Evolutionary conservation across 495 filamentous ascomycete species (phyloP).

Genomic region (Cercophora newfieldiana): DNA sequence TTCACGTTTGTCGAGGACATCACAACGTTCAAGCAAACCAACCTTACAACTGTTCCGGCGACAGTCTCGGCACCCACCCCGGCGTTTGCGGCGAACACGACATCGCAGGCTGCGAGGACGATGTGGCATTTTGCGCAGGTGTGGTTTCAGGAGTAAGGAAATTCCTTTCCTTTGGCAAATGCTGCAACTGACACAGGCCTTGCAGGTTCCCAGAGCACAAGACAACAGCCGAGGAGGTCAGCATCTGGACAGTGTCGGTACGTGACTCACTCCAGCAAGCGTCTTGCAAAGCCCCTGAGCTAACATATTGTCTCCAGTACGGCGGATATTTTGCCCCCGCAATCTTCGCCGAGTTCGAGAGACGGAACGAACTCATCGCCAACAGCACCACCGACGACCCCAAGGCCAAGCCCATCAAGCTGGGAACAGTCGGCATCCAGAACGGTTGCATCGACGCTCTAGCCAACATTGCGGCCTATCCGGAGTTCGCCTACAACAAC

Average conservation of each 20-base stretch:
- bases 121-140: constrained; percentile 63
- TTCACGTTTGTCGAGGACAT: constrained; percentile 11
- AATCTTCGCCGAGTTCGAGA: constrained; percentile 45
- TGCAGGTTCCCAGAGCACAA: constrained; percentile 56
- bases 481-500: constrained; percentile 68
- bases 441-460: constrained; percentile 75
- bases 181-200: neutral
- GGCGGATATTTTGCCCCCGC: constrained; percentile 67
- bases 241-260: constrained; percentile 57
- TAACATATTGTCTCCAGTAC: constrained; percentile 35
- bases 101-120: constrained; percentile 54
- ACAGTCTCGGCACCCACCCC: constrained; percentile 48
- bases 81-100: constrained; percentile 55
- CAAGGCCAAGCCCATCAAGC: constrained; percentile 50
- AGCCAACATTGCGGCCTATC: constrained; percentile 64
- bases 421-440: constrained; percentile 58
- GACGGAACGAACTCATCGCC: constrained; percentile 27
- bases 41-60: constrained; percentile 38
- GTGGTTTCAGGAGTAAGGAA: constrained; percentile 54
- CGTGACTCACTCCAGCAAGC: neutral
- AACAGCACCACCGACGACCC: constrained; percentile 13
- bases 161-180: neutral
- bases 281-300: neutral
- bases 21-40: constrained; percentile 26
- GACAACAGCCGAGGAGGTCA: constrained; percentile 50